phyloP scores from a whole-genome alignment of 331 rosid genomes.

The Cydonia oblonga region DNA sequence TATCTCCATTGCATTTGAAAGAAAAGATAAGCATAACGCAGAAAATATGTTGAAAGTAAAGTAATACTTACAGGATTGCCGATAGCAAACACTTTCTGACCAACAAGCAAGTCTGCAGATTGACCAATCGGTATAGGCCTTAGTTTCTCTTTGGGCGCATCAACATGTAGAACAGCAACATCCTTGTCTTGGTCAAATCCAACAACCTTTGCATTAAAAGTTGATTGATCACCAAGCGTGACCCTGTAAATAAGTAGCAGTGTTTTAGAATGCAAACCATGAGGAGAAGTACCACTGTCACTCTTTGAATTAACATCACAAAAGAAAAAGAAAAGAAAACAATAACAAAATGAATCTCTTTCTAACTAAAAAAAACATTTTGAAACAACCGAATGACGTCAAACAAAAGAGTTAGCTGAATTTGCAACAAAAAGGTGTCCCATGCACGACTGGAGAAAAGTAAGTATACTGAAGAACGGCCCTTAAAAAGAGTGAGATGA shows the following conservation, averaged over 20 bases:
- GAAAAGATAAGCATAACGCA: not conserved
- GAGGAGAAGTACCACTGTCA: not conserved
- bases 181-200: slow-evolving; percentile 99
- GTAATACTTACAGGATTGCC: slow-evolving; percentile 82
- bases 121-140: slow-evolving; percentile 80
- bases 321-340: not conserved
- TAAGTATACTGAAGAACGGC: not conserved
- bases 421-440: not conserved
- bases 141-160: slow-evolving; percentile 73
- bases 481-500: not conserved
- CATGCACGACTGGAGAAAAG: not conserved
- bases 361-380: not conserved
- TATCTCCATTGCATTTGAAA: not conserved
- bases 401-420: not conserved
- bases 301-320: not conserved
- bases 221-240: slow-evolving; percentile 85
- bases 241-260: slow-evolving; percentile 60
- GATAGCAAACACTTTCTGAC: slow-evolving; percentile 90
- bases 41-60: not conserved
- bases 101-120: slow-evolving; percentile 89
- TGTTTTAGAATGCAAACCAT: slow-evolving; percentile 12
- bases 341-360: not conserved
- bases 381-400: not conserved
- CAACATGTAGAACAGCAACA: slow-evolving; percentile 74
- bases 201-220: slow-evolving; percentile 72